Base-by-base conservation (phyloP, 148 eudicot genomes). In the Heliamphora exappendiculata region DNA sequence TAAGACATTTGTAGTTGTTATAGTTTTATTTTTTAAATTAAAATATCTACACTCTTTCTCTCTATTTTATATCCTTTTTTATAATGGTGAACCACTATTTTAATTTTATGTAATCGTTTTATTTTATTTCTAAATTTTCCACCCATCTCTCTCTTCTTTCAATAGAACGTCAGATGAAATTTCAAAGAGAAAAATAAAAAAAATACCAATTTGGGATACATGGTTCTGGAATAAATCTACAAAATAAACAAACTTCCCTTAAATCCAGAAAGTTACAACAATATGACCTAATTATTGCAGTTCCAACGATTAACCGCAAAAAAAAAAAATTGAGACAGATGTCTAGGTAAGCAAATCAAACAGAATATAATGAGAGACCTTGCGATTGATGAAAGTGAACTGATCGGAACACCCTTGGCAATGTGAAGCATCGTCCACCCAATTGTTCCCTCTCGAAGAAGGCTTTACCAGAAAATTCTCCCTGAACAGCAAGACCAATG, bases 341-440 rank as follows among this genome's bases (percentile, higher is more conserved):
- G 47, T 17, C 20, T 16, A 28, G 54, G 22, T 74, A 12, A 59
- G 54, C 29, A 59, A 24, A 62, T 75, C 39, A 64, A 75, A 20
- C 9, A 22, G 29, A 53, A 70, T 59, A 86, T 28, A 68, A 19
- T 54, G 63, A 39, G 68, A 34, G 55, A 93, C 98, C 98, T 91
- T 91, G 85, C 98, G 96, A 88, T 93, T 91, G 90, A 93, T 85
- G 83, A 93, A 93, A 53, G 98, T 88, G 79, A 93, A 93, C 74
- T 83, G 98, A 26, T 88, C 79, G 47, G 98, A 87, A 72, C 98
- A 93, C 17, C 86, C 84, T 80, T 93, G 96, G 80, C 98, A 93
- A 81, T 91, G 91, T 3, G 96, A 80, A 60, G 91, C 91, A 70
- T 93, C 98, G 65, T 88, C 82, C 53, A 93, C 98, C 98, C 98